Evolutionary conservation across 352 stramenopile genomes (phyloP), one percentile per base, ranked within the genome.

Genomic region (Phytophthora meadii): DNA sequence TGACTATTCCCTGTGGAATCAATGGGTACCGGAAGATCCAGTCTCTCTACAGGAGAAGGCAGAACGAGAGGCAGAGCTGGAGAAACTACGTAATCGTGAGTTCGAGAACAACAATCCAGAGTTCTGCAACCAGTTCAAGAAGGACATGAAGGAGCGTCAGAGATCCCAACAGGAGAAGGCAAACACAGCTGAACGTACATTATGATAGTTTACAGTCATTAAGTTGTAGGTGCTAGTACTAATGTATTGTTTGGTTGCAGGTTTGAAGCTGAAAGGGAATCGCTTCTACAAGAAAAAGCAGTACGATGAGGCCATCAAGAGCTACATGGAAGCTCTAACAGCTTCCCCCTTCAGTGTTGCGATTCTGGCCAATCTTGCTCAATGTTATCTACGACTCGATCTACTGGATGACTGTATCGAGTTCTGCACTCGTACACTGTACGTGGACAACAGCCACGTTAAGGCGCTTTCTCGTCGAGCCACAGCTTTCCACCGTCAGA

Each of bases 41-140:
- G 84, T 81, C 11, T 87, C 82, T 10, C 28, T 83, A 4, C 77
- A 90, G 30, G 87, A 93, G 52, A 76, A 80, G n/a, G 77, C 73
- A 1, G 73, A 81, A 44, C 73, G 79, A 5, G 81, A 90, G 25
- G 73, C 70, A 0, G 72, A 80, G 22, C 54, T 90, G 4, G 79
- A 92, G 37, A 89, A 88, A 32, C 47, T 88, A 17, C 79, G 81
- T 46, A 92, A 93, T 52, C 70, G 68, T 0, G 80, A 87, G 56
- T 95, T 95, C 28, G 87, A 95, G 54, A 77, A 61, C 32, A 89
- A 79, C 51, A 95, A 95, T 28, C 80, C 81, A 0, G 82, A 88
- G 2, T 93, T 95, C 54, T 95, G 87, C 58, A 77, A 63, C 37
- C 84, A 95, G 44, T 95, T 93, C 65, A 80, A 88, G 55, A 62